phyloP scores from a whole-genome alignment of 1,284 basidiomycete genomes.

The Puccinia novopanici region DNA sequence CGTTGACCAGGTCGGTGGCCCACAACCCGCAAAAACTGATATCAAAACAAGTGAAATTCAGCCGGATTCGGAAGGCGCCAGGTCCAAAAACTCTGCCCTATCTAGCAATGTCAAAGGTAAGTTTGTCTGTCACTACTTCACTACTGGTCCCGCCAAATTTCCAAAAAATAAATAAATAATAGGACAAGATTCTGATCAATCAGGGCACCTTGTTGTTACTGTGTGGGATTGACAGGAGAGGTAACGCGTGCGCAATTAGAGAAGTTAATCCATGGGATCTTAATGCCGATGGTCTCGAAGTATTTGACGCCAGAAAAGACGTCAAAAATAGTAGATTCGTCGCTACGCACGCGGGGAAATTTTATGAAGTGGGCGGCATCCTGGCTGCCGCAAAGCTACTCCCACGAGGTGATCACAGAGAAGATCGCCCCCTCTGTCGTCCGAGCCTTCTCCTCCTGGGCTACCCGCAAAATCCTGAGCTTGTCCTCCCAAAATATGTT shows the following conservation, averaged over 20 bases:
- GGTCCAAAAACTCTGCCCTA: not conserved
- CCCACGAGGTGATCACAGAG: not conserved
- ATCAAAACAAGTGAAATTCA: not conserved
- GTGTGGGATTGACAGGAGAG: not conserved
- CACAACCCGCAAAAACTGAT: not conserved
- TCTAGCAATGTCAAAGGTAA: not conserved
- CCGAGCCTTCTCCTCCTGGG: not conserved
- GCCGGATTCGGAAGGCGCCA: not conserved
- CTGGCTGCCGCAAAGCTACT: not conserved
- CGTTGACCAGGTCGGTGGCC: too few species aligned
- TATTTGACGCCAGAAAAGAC: constrained; percentile 3
- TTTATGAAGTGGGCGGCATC: not conserved
- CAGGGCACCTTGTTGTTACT: not conserved
- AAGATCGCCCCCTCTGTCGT: not conserved
- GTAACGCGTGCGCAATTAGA: not conserved
- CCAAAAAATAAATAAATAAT: too few species aligned
- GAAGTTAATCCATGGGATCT: not conserved
- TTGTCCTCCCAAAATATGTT: not conserved
- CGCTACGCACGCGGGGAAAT: not conserved
- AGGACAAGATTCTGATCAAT: not conserved
- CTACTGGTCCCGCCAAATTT: not conserved
- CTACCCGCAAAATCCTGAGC: not conserved
- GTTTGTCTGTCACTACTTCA: not conserved
- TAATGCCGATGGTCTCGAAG: not conserved
- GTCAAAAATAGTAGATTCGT: not conserved